Percentiles rank a stretch among this genome's conserved stretches.
phyloP scores from a whole-genome alignment of 306 rosid genomes.

The Acacia confusa region DNA sequence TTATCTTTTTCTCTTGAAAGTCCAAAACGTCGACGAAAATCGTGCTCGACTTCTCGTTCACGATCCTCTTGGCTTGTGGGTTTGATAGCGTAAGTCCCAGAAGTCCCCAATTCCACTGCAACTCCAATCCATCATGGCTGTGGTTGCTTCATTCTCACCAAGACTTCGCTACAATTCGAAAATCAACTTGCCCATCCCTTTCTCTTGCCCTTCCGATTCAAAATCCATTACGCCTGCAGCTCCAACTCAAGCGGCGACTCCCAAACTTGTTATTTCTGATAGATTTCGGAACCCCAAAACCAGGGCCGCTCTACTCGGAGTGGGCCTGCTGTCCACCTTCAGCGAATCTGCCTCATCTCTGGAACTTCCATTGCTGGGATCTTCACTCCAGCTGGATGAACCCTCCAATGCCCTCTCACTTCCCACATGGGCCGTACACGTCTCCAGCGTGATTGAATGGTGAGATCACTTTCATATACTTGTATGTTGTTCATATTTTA shows the following conservation, averaged over 20 bases:
- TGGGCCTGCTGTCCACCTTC: constrained; percentile 47
- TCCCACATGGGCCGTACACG: constrained; percentile 95
- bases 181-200: not conserved
- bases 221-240: not conserved
- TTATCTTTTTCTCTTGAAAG: not conserved
- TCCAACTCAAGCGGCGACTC: not conserved
- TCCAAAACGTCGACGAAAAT: not conserved
- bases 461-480: constrained; percentile 19
- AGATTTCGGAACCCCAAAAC: constrained; percentile 18
- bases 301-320: constrained; percentile 47
- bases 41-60: not conserved
- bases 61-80: not conserved
- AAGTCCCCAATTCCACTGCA: not conserved
- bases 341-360: constrained; percentile 57
- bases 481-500: not conserved
- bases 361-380: constrained; percentile 41
- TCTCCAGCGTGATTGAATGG: constrained; percentile 92
- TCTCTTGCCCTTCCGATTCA: constrained; percentile 15
- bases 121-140: constrained; percentile 38
- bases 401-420: constrained; percentile 91
- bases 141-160: constrained; percentile 32
- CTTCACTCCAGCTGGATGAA: constrained; percentile 55
- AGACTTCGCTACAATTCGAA: constrained; percentile 28
- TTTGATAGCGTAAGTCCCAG: not conserved
- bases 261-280: constrained; percentile 9